Percentiles rank a stretch among this genome's conserved stretches.
phyloP scores from a whole-genome alignment of 345 rosid species.

The Citropsis articulata region DNA sequence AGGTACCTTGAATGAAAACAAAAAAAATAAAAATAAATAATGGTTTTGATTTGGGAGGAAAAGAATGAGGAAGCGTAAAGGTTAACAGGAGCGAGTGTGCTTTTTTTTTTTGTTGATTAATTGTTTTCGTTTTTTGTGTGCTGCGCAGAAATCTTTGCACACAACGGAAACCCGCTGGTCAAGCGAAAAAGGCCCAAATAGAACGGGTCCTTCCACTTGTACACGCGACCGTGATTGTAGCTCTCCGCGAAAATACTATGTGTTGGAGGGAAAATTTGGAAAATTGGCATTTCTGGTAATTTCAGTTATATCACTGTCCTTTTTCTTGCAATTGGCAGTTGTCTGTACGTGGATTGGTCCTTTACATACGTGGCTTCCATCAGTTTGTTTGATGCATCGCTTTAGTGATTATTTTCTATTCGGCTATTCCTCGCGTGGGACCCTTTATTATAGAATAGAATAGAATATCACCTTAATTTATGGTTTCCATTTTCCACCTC shows the following conservation, averaged over 20 bases:
- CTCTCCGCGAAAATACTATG: slow-evolving; percentile 7
- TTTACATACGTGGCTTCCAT: background rate
- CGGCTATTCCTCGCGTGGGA: background rate
- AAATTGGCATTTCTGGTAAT: slow-evolving; percentile 6
- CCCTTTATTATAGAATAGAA: background rate
- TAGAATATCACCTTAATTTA: no score
- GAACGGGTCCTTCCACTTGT: slow-evolving; percentile 31
- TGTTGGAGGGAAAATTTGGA: slow-evolving; percentile 20
- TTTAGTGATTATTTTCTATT: background rate
- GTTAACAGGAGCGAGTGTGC: slow-evolving; percentile 7
- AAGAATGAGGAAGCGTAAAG: slow-evolving; percentile 16
- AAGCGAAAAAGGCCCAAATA: slow-evolving; percentile 29
- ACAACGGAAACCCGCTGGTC: slow-evolving; percentile 37
- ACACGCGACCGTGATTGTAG: slow-evolving; percentile 46
- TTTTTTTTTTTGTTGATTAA: background rate
- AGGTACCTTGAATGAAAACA: slow-evolving; percentile 7
- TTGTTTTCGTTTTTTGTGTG: background rate
- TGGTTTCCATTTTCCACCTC: background rate
- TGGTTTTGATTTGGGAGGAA: background rate
- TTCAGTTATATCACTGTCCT: background rate
- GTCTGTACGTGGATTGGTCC: background rate
- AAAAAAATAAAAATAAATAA: background rate
- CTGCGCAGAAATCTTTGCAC: slow-evolving; percentile 14
- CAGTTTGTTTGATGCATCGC: background rate
- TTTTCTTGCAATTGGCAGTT: background rate